Evolutionary conservation across 768 basidiomycete genomes (phyloP).

Genomic region (Fistulinella prunicolor): DNA sequence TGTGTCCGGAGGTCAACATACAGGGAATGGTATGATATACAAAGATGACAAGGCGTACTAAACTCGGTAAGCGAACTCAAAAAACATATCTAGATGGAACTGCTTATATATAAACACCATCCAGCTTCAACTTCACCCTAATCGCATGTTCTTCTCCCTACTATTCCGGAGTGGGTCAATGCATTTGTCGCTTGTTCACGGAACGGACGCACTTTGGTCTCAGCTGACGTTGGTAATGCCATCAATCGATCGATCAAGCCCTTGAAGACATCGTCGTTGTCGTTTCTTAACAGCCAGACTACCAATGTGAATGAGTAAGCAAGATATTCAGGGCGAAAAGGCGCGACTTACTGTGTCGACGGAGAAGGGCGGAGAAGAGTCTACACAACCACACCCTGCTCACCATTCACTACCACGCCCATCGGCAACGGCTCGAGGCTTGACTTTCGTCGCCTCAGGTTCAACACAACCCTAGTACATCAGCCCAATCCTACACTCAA

Average conservation of each 20-base stretch:
- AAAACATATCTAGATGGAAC: conserved; percentile 84
- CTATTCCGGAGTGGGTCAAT: not conserved
- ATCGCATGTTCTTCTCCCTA: conserved; percentile 79
- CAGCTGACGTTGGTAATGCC: conserved; percentile 52
- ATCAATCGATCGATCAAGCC: conserved; percentile 56
- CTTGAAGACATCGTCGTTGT: conserved; percentile 49
- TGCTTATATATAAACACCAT: conserved; percentile 73
- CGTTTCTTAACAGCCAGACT: conserved; percentile 71
- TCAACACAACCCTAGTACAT: not conserved
- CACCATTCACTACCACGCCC: conserved; percentile 19
- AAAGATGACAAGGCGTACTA: conserved; percentile 58
- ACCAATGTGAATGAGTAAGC: not conserved
- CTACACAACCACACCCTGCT: conserved; percentile 54
- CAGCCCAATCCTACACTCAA: not conserved
- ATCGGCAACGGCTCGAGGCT: conserved; percentile 33
- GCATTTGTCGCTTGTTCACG: too few relatives aligned
- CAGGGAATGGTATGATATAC: not conserved
- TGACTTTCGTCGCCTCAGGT: conserved; percentile 51
- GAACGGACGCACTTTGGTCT: conserved; percentile 49
- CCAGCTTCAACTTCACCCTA: conserved; percentile 73
- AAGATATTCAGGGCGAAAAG: conserved; percentile 3
- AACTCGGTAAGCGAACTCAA: conserved; percentile 91
- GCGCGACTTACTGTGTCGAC: conserved; percentile 61
- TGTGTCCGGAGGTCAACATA: conserved; percentile 32
- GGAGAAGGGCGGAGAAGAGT: conserved; percentile 57